Evolutionary conservation across 2,329 filamentous ascomycete species (phyloP), one percentile per base, ranked within the genome.

Genomic region (Pezicula radicicola): DNA sequence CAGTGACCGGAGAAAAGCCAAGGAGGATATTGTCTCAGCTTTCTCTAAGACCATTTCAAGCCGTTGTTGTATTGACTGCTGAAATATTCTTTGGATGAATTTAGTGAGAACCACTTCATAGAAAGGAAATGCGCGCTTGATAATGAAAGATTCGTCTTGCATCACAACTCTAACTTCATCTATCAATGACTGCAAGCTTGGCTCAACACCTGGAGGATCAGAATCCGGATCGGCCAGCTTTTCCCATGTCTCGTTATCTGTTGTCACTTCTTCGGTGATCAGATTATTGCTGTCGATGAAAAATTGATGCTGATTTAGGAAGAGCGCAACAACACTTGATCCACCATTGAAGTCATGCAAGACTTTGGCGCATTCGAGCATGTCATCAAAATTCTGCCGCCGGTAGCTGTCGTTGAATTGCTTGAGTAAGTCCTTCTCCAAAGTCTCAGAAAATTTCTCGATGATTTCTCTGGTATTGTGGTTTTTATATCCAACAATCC

Each of bases 221-320:
- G 89, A 84, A 71, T 99, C 94, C 0, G 95, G 95, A 65, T 99
- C 94, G 44, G 95, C 93, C 48, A 99, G 78, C 60, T 87, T 86
- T 52, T 97, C 93, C 92, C 93, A 97, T 2, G 84, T 87, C 55
- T 91, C 83, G 52, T 79, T 66, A 52, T 69, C 66, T 19, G 66
- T 65, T 10, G 59, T 79, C 46, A 82, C 78, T n/a, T 74, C 80
- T 61, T 94, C 89, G 12, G 83, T 80, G 46, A 96, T 87, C 52
- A 99, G 77, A 68, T 97, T 93, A 60, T 91, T 94, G 25, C 92
- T 81, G 67, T 97, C 94, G 65, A 99, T 97, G 73, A 99, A 99
- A 78, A 99, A 99, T 65, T 96, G 91, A 72, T 99, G 95, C 69
- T 99, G 94, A 67, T 99, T 99, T 66, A 99, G 93, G 69, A 97